A percentile compares a stretch with the other conserved stretches of the same genome.
Conservation (phyloP, 176 grass and related monocot genomes). For the Secale cereale region DNA sequence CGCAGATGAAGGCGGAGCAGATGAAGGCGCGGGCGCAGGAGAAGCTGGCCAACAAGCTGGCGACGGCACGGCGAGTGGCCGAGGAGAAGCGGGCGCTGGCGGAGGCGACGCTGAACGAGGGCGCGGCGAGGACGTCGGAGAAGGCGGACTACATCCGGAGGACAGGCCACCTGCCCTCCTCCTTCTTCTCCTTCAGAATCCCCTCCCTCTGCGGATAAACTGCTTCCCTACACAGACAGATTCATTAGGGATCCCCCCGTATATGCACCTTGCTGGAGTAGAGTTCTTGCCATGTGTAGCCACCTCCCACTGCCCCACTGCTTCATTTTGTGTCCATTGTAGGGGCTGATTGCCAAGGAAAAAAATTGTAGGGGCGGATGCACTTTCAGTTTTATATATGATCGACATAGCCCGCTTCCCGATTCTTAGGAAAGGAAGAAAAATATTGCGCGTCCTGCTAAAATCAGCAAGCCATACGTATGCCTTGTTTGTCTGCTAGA, state of each 20-base stretch:
- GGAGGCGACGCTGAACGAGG: slow-evolving; percentile 67
- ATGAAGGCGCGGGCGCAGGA: slow-evolving; percentile 80
- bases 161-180: slow-evolving; percentile 77
- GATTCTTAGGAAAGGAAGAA: neutral
- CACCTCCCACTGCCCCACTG: neutral
- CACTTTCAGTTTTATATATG: neutral
- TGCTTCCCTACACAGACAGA: neutral
- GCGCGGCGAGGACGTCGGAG: slow-evolving; percentile 59
- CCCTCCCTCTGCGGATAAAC: slow-evolving; percentile 61
- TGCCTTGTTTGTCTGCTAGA: too few species aligned
- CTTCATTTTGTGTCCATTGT: neutral
- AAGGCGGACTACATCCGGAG: slow-evolving; percentile 81
- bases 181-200: slow-evolving; percentile 79
- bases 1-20: slow-evolving; percentile 78
- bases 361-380: neutral
- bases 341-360: too few species aligned
- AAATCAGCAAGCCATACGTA: too few species aligned
- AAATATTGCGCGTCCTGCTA: too few species aligned
- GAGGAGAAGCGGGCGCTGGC: slow-evolving; percentile 77
- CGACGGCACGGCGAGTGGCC: slow-evolving; percentile 42
- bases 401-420: neutral
- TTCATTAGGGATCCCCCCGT: neutral
- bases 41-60: slow-evolving; percentile 62
- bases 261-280: neutral
- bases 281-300: neutral